A percentile compares a stretch with the other conserved stretches of the same genome.
Evolutionary conservation across 2,329 filamentous ascomycete species (phyloP).

Genomic region (Microthyrium microscopicum): DNA sequence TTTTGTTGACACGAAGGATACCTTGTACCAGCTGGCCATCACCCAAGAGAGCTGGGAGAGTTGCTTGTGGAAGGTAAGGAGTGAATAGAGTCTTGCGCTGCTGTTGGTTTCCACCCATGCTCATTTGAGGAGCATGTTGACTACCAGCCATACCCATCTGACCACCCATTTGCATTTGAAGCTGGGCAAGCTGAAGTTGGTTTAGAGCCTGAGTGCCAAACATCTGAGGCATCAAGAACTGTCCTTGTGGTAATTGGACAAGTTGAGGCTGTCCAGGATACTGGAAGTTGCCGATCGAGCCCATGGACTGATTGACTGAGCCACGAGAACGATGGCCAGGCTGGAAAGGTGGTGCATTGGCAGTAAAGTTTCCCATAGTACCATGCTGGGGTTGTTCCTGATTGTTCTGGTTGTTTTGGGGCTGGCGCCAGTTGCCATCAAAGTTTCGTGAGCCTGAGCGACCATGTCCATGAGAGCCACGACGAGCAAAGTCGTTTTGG

Average conservation of each 20-base stretch:
- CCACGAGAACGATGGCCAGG: slow-evolving; percentile 75
- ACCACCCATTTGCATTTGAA: slow-evolving; percentile 72
- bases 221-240: slow-evolving; percentile 71
- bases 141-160: slow-evolving; percentile 48
- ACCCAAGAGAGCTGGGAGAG: slow-evolving; percentile 71
- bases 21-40: slow-evolving; percentile 92
- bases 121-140: slow-evolving; percentile 52
- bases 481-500: slow-evolving; percentile 52
- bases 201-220: slow-evolving; percentile 76
- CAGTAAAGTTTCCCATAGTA: slow-evolving; percentile 45
- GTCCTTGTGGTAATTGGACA: slow-evolving; percentile 66
- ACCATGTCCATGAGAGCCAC: slow-evolving; percentile 63
- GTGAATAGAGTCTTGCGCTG: slow-evolving; percentile 98
- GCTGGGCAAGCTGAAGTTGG: slow-evolving; percentile 71
- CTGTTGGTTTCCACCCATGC: slow-evolving; percentile 47
- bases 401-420: slow-evolving; percentile 37
- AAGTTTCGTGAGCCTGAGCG: slow-evolving; percentile 83
- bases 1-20: slow-evolving; percentile 97
- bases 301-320: slow-evolving; percentile 69
- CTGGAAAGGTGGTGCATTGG: slow-evolving; percentile 61
- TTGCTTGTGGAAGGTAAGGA: slow-evolving; percentile 89
- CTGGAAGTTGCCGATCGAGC: slow-evolving; percentile 71
- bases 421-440: slow-evolving; percentile 94
- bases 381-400: slow-evolving; percentile 26
- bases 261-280: slow-evolving; percentile 65